phyloP scores from a whole-genome alignment of 164 flowering plant species.

The Vitis riparia region DNA sequence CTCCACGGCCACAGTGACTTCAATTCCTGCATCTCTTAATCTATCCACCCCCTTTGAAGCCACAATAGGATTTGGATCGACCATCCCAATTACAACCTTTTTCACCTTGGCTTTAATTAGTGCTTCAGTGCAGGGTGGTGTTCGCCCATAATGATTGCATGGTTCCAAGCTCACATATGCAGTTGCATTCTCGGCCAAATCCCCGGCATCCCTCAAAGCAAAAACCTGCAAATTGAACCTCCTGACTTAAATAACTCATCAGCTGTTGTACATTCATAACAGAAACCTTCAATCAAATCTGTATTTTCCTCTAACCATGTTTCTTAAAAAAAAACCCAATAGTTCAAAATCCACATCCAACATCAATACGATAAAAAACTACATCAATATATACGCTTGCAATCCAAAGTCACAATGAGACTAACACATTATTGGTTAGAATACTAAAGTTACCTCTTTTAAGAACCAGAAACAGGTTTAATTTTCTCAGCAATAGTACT shows the following conservation, averaged over 20 bases:
- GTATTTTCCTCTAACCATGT: too few relatives aligned
- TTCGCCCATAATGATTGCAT: slow-evolving; percentile 92
- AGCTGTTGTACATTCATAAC: not conserved
- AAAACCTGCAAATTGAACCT: slow-evolving; percentile 58
- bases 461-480: too few relatives aligned
- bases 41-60: slow-evolving; percentile 77
- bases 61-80: slow-evolving; percentile 94
- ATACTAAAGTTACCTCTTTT: too few relatives aligned
- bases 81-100: slow-evolving; percentile 91
- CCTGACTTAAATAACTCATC: slow-evolving; percentile 7
- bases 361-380: too few relatives aligned
- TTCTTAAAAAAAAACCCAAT: too few relatives aligned
- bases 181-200: slow-evolving; percentile 78
- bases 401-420: too few relatives aligned
- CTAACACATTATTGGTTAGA: too few relatives aligned
- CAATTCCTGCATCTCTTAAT: slow-evolving; percentile 72
- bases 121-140: slow-evolving; percentile 95
- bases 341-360: too few relatives aligned
- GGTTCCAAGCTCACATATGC: slow-evolving; percentile 97
- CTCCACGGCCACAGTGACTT: slow-evolving; percentile 79
- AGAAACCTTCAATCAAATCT: too few relatives aligned
- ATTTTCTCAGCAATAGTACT: too few relatives aligned
- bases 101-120: slow-evolving; percentile 85
- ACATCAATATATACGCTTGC: too few relatives aligned
- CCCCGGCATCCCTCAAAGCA: slow-evolving; percentile 89